Evolutionary conservation across 306 rosid species (phyloP).

Genomic region (Prunus davidiana): DNA sequence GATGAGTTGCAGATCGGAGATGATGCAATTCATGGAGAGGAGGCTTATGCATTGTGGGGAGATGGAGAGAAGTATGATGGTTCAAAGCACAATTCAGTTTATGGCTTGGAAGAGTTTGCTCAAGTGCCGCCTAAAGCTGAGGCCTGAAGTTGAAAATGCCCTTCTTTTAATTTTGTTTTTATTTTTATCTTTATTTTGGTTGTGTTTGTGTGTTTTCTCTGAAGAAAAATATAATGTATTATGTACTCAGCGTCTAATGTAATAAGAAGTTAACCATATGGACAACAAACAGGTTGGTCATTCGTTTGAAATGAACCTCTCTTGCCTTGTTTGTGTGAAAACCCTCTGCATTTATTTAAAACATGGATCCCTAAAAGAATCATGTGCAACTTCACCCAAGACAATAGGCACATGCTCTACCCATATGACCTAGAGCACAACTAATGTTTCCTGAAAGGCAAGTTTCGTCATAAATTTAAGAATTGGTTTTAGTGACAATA

Average conservation of each 20-base stretch:
- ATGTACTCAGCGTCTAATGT: neutral
- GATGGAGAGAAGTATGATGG: slow-evolving; percentile 40
- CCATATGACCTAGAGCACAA: neutral
- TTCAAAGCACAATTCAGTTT: slow-evolving; percentile 14
- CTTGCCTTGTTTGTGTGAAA: neutral
- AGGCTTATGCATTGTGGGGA: slow-evolving; percentile 47
- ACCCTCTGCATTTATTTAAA: neutral
- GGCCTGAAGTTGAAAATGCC: neutral
- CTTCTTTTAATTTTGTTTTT: neutral
- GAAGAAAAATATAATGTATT: neutral
- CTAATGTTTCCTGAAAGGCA: neutral
- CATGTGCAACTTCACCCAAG: neutral
- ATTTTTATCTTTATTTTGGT: neutral
- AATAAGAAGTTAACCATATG: neutral
- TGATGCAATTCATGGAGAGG: slow-evolving; percentile 37
- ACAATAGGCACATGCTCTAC: neutral
- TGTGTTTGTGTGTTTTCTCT: neutral
- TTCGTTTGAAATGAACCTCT: neutral
- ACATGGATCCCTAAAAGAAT: neutral
- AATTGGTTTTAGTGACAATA: neutral
- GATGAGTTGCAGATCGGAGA: slow-evolving; percentile 32
- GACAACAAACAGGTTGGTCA: neutral
- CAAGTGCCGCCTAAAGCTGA: neutral
- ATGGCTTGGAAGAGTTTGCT: slow-evolving; percentile 8
- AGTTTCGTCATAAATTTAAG: neutral